Evolutionary conservation across 169 alveolate species (phyloP).

Genomic region (Plasmodium coatneyi): DNA sequence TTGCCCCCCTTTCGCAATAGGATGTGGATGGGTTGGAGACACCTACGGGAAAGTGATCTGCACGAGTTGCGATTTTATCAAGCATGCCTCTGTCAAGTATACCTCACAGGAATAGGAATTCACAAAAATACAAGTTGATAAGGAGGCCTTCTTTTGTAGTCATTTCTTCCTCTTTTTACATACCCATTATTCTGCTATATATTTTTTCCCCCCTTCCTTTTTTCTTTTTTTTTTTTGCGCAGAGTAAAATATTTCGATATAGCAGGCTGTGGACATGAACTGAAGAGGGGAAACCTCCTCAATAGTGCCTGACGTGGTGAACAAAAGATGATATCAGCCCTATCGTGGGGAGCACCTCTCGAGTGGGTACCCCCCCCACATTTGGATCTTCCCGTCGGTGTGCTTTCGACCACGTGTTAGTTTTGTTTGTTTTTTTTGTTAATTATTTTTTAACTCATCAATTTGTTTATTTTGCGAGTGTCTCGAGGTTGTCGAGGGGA

Average conservation of each 20-base stretch:
- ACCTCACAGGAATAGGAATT: not conserved
- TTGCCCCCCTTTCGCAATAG: constrained; percentile 13
- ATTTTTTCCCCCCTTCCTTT: not conserved
- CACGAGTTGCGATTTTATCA: constrained; percentile 51
- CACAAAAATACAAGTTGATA: not conserved
- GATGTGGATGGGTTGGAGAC: constrained; percentile 67
- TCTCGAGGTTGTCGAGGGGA: not conserved
- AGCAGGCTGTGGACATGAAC: constrained; percentile 49
- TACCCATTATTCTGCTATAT: not conserved
- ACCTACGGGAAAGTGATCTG: constrained; percentile 50
- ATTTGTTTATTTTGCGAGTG: constrained; percentile 1
- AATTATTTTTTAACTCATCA: constrained; percentile 3
- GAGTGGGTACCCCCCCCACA: not conserved
- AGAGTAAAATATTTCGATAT: constrained; percentile 64
- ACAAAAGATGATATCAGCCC: not conserved
- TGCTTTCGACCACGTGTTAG: not conserved
- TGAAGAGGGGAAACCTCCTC: constrained; percentile 15
- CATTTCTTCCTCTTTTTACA: not conserved
- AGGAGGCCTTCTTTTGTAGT: not conserved
- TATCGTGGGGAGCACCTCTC: not conserved
- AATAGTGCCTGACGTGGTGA: not conserved
- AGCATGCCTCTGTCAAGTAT: constrained; percentile 61
- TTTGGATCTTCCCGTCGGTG: not conserved
- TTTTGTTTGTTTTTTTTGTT: not conserved
- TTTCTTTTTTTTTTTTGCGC: not conserved